Percentiles rank a stretch among this genome's conserved stretches.
phyloP scores from a whole-genome alignment of 345 rosid species.

The Boechera divaricarpa region DNA sequence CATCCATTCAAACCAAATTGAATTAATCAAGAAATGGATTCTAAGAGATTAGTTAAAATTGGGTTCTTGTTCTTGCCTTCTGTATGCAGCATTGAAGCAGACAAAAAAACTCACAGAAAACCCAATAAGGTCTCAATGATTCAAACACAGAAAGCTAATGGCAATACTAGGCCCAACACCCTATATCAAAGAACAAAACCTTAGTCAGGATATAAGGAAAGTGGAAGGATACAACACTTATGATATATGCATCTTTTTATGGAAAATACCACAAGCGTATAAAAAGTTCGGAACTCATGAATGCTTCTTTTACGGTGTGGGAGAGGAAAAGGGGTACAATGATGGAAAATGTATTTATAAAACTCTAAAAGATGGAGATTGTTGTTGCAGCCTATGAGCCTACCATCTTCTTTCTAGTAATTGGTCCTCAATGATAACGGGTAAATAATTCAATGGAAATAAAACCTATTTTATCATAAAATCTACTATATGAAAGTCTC shows the following conservation, averaged over 20 bases:
- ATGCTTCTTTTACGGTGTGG: too few relatives aligned
- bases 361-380: too few relatives aligned
- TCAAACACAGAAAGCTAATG: constrained; percentile 87
- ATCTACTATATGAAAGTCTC: too few relatives aligned
- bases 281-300: too few relatives aligned
- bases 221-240: constrained; percentile 13
- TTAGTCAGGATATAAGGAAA: background rate
- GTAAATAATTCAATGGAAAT: too few relatives aligned
- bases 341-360: too few relatives aligned
- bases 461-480: too few relatives aligned
- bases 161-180: constrained; percentile 96
- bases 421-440: too few relatives aligned
- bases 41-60: background rate
- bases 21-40: background rate
- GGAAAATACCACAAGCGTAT: constrained; percentile 69
- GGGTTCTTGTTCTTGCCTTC: constrained; percentile 67
- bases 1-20: constrained; percentile 27
- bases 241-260: constrained; percentile 15
- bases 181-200: constrained; percentile 46
- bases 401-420: too few relatives aligned
- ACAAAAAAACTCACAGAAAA: constrained; percentile 6
- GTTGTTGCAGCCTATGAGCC: too few relatives aligned
- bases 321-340: too few relatives aligned
- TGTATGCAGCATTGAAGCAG: constrained; percentile 69
- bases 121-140: constrained; percentile 81